Evolutionary conservation across 306 rosid genomes (phyloP), one percentile per base, ranked within the genome.

Genomic region (Myrica gale): DNA sequence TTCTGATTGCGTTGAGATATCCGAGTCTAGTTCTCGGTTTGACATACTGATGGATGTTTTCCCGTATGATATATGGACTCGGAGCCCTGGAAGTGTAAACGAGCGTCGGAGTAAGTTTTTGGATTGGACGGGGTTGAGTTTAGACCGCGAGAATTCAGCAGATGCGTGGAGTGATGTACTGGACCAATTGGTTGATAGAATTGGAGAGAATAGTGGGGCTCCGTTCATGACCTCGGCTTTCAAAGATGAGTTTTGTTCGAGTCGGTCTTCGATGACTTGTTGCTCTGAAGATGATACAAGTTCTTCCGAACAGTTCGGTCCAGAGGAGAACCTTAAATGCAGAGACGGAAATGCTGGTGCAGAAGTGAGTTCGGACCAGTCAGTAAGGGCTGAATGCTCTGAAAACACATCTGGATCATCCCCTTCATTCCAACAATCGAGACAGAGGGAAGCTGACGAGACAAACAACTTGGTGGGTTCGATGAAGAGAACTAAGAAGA

Each of bases 41-140:
- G 54, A 47, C 46, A 76, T 75, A 41, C 79, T 80, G 78, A 71
- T 74, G 19, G 75, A 80, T 37, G 78, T 67, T 77, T 88, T 81
- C 53, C 82, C 79, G 17, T 89, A 90, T 76, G 91, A 84, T 6
- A 70, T 85, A 67, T 95, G 98, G 98, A 74, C 72, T 74, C 77
- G 74, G 70, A 90, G 92, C 78, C 98, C 97, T 1, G 71, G 47
- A 61, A 89, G 97, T 70, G 91, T 95, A 7, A 48, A 55, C 47
- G 98, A 95, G 84, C 93, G 98, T 8, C 84, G 97, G 67, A 19
- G 76, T 15, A 84, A 60, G 82, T 95, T 95, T 80, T 71, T 84
- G 82, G 76, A 76, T 76, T 84, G 87, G 83, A 88, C 90, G 95
- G 96, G 83, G 19, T 45, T 87, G 76, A 76, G 85, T 78, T 20